Evolutionary conservation across 2,329 filamentous ascomycete species (phyloP).

Genomic region (Hymenoscyphus repandus): DNA sequence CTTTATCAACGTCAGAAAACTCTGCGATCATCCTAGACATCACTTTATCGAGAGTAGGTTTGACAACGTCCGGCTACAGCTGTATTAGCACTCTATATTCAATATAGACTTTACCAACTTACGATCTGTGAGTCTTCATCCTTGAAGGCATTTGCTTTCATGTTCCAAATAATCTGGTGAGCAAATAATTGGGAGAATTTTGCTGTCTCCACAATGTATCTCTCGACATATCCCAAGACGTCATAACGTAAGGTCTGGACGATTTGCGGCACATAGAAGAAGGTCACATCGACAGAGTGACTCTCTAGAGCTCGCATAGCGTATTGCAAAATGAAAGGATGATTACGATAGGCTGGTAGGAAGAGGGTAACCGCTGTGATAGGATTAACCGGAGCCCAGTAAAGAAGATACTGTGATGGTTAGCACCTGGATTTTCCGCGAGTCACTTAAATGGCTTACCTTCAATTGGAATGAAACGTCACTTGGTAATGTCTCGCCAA

Average conservation of each 20-base stretch:
- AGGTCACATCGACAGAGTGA: conserved; percentile 93
- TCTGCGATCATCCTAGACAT: conserved; percentile 77
- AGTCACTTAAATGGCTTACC: conserved; percentile 38
- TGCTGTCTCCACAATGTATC: conserved; percentile 94
- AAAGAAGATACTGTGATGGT: conserved; percentile 68
- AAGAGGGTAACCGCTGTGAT: conserved; percentile 93
- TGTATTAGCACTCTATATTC: conserved; percentile 13
- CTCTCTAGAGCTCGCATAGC: conserved; percentile 92
- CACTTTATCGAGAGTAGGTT: conserved; percentile 87
- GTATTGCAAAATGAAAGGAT: conserved; percentile 92
- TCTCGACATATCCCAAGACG: conserved; percentile 85
- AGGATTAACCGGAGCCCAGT: conserved; percentile 89
- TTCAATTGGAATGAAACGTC: conserved; percentile 85
- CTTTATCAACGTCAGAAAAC: conserved; percentile 72
- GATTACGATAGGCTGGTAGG: conserved; percentile 81
- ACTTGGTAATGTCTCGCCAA: conserved; percentile 68
- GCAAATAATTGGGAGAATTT: conserved; percentile 98
- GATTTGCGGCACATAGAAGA: conserved; percentile 98
- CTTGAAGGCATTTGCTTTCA: conserved; percentile 98
- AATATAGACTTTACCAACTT: conserved; percentile 32
- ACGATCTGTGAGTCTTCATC: conserved; percentile 87
- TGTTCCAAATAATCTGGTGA: conserved; percentile 99
- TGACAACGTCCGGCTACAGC: conserved; percentile 74
- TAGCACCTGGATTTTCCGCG: conserved; percentile 21
- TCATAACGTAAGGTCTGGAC: conserved; percentile 95